Base-by-base conservation (phyloP, 805 yeast genomes). In the Suhomyces pyralidae region DNA sequence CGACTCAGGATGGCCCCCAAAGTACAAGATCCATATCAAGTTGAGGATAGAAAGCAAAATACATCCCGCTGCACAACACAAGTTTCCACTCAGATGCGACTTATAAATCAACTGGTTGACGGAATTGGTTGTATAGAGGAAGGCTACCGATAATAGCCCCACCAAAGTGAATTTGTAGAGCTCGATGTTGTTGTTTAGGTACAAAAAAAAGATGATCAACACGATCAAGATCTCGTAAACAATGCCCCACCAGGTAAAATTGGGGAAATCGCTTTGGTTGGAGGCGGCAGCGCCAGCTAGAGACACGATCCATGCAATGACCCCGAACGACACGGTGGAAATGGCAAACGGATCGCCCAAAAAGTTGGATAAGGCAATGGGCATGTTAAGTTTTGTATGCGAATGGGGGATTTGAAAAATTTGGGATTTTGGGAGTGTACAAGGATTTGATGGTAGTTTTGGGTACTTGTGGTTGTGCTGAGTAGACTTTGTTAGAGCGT, bases 181-280 rank as follows among this genome's bases (percentile, higher is more conserved):
- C 64, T 88, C 90, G 54, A 90, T 75, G 44, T 83, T 70, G 68
- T 87, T 85, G 61, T 66, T 83, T 64, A 67, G 78, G 69, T 81
- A 90, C 57, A 83, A 74, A 51, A 76, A 60, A 42, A 79, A 77
- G 54, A 81, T 77, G 19, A 76, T 66, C 5, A 82, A 59, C 19
- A 88, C 77, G 42, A 90, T 59, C 28, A 89, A 56, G 19, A 91
- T 73, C 69, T 93, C 85, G 64, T 83, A 94, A 2, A 88, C 92
- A 5, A 94, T 68, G 1, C 96, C 96, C 99, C 99, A 94, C 99
- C 99, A 93, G 3, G 94, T 82, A 69, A 93, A 88, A 58, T 83
- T 81, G 1, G 97, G 97, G 64, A 86, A 90, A 5, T 69, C 58
- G 14, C 48, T 40, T 26, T 62, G 64, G 26, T 52, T 50, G 30